These are phyloP conservation scores for Leptographium radiaticola DNA, from an alignment of 2,329 filamentous ascomycete species.

Conservation along the genomic window DNA sequence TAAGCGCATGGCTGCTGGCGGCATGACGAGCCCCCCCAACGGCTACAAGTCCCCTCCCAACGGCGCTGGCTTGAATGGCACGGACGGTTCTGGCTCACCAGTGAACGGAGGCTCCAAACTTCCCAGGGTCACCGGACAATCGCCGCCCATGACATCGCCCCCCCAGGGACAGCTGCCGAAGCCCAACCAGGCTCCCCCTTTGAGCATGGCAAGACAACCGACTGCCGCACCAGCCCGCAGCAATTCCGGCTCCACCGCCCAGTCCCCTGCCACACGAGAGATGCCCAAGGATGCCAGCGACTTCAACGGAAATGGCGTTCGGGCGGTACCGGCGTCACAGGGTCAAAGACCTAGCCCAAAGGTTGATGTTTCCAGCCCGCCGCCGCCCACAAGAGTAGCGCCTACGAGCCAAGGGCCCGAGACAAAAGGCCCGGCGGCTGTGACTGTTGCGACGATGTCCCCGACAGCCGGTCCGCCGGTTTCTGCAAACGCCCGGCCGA, in stretches of 20 bases:
- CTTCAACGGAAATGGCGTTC: constrained; percentile 39
- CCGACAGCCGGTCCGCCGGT: constrained; percentile 8
- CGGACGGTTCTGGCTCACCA: constrained; percentile 16
- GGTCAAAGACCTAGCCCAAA: neutral
- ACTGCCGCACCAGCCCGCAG: constrained; percentile 26
- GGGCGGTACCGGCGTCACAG: constrained; percentile 15
- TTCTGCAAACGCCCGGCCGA: constrained; percentile 19
- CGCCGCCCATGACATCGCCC: constrained; percentile 34
- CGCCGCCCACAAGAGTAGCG: neutral
- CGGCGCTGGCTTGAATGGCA: constrained; percentile 24
- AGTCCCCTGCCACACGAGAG: constrained; percentile 32
- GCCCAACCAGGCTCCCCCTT: constrained; percentile 26
- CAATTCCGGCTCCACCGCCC: constrained; percentile 17
- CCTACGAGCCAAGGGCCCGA: neutral
- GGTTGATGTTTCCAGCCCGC: neutral
- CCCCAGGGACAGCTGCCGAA: constrained; percentile 41
- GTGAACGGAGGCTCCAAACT: constrained; percentile 21
- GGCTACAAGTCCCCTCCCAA: constrained; percentile 26
- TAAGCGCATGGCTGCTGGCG: constrained; percentile 28
- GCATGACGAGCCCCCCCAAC: constrained; percentile 25
- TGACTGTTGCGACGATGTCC: constrained; percentile 1
- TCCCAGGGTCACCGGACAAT: constrained; percentile 22
- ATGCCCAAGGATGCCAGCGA: constrained; percentile 26
- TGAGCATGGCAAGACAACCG: constrained; percentile 26
- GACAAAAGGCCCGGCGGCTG: neutral